Evolutionary conservation across 768 basidiomycete species (phyloP), one percentile per base, ranked within the genome.

Genomic region (Guyanaporus albipodus): DNA sequence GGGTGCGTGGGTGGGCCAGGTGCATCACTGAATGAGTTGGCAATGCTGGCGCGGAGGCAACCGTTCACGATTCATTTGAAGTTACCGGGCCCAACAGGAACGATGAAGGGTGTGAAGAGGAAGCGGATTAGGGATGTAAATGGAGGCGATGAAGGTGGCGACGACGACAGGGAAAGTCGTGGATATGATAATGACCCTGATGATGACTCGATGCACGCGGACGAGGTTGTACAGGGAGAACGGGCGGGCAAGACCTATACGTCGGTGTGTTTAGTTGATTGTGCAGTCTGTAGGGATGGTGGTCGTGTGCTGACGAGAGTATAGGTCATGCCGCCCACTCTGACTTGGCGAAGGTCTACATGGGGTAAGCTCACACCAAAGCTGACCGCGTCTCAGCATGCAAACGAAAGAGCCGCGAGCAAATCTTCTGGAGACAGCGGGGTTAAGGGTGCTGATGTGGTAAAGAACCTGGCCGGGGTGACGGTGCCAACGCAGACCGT

Each of bases 11-110:
- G 63, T 14, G 63, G 63, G 0, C 58, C 58, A 5, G 27, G 28
- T 11, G 60, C 62, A 6, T 52, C 58, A 17, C 3, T 60, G 38
- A 33, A 41, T 2, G 51, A 65, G 26, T 32, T 65, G 6, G 26
- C 22, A 15, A 0, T 29, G 17, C 44, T 63, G 1, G 58, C 63
- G 10, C 49, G 53, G 27, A 44, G 53, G n/a, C 31, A 31, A 2
- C 47, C 52, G n/a, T 24, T 48, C 4, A 54, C 35, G 44, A 54
- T 56, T n/a, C 22, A 10, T 5, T 4, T 52, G 6, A 54, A 26
- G 32, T 2, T 55, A 21, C 55, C 53, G n/a, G n/a, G n/a, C n/a
- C n/a, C n/a, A n/a, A n/a, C n/a, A 11, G 48, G 22, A 11, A 10
- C 22, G 7, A n/a, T 50, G 46, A 44, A 28, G 9, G 17, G 35